phyloP scores from a whole-genome alignment of 2,329 filamentous ascomycete species.

The Davidsoniella eucalypti region DNA sequence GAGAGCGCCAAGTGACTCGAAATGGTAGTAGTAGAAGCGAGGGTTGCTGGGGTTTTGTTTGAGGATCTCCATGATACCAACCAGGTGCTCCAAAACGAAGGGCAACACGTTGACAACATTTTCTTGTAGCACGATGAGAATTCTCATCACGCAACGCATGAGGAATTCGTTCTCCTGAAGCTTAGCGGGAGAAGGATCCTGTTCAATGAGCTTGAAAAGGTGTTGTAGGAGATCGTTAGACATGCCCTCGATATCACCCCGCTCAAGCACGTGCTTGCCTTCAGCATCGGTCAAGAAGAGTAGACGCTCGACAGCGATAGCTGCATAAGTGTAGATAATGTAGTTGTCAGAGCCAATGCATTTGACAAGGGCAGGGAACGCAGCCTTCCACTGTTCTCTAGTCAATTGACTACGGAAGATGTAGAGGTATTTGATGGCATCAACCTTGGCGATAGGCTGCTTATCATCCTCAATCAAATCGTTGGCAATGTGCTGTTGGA shows the following conservation, averaged over 20 bases:
- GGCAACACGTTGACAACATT: slow-evolving; percentile 59
- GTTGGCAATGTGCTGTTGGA: slow-evolving; percentile 79
- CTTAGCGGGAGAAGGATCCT: slow-evolving; percentile 70
- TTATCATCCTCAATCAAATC: slow-evolving; percentile 61
- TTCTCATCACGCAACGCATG: slow-evolving; percentile 97
- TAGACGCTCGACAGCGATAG: slow-evolving; percentile 88
- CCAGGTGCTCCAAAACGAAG: slow-evolving; percentile 63
- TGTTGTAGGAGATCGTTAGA: slow-evolving; percentile 78
- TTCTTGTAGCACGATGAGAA: slow-evolving; percentile 84
- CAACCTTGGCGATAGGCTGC: slow-evolving; percentile 82
- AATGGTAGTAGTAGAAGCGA: slow-evolving; percentile 96
- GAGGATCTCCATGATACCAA: slow-evolving; percentile 82
- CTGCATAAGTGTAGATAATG: slow-evolving; percentile 93
- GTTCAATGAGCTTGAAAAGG: slow-evolving; percentile 80
- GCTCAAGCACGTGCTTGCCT: slow-evolving; percentile 63
- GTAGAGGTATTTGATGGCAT: slow-evolving; percentile 96
- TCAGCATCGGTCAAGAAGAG: slow-evolving; percentile 66
- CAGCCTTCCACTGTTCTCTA: slow-evolving; percentile 78
- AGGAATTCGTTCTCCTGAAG: slow-evolving; percentile 97
- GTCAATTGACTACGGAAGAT: slow-evolving; percentile 91
- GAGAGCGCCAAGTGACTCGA: slow-evolving; percentile 82
- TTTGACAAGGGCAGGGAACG: slow-evolving; percentile 77
- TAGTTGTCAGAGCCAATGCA: slow-evolving; percentile 84
- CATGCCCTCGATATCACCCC: slow-evolving; percentile 61
- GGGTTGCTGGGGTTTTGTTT: slow-evolving; percentile 93